Conservation (phyloP, 345 rosid genomes). For the Populus euphratica region DNA sequence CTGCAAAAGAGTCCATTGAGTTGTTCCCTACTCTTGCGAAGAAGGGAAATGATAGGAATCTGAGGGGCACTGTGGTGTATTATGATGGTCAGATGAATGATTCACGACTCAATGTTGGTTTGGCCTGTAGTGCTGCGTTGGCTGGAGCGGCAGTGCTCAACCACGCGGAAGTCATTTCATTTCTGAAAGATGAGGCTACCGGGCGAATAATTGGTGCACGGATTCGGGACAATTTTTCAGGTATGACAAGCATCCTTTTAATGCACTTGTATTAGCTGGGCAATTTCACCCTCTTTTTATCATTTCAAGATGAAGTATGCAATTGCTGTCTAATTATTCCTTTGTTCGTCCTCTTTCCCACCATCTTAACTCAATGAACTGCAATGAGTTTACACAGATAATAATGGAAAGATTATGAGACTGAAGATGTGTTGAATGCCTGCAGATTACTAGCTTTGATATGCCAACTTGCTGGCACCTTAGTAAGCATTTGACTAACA, state of each 20-base stretch:
- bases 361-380: not conserved
- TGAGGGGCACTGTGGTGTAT: slow-evolving; percentile 91
- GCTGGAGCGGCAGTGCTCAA: slow-evolving; percentile 96
- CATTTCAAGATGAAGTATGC: too few relatives aligned
- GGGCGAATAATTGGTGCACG: slow-evolving; percentile 72
- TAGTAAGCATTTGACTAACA: not conserved
- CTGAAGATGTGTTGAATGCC: not conserved
- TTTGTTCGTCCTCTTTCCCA: not conserved
- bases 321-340: too few relatives aligned
- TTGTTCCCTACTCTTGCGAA: slow-evolving; percentile 92
- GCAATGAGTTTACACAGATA: not conserved
- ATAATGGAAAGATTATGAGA: not conserved
- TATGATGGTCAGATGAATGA: slow-evolving; percentile 99
- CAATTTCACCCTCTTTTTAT: not conserved
- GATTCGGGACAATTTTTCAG: slow-evolving; percentile 78
- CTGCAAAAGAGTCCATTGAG: slow-evolving; percentile 72
- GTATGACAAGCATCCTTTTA: slow-evolving; percentile 30
- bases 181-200: slow-evolving; percentile 60
- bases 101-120: slow-evolving; percentile 78
- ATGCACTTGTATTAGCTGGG: not conserved
- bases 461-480: too few relatives aligned
- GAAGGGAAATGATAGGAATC: slow-evolving; percentile 57
- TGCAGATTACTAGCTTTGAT: not conserved
- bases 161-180: slow-evolving; percentile 85
- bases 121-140: slow-evolving; percentile 86